phyloP scores from a whole-genome alignment of 202 grass and related monocot genomes.

The Setaria viridis region DNA sequence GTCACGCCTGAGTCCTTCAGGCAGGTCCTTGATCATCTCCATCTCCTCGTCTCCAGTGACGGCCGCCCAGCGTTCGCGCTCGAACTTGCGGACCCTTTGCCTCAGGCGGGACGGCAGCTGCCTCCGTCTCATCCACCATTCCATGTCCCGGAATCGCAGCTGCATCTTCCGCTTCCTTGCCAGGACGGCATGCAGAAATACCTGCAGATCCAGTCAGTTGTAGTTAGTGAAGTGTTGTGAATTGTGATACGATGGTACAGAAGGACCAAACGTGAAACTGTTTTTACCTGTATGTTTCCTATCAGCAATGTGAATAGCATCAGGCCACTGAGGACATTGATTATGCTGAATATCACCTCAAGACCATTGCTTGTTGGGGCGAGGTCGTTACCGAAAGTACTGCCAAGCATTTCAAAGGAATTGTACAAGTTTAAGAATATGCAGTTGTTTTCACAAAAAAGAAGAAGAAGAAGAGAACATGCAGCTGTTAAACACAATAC shows the following conservation, averaged over 20 bases:
- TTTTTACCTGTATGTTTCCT: constrained; percentile 89
- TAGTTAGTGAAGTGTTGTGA: background rate
- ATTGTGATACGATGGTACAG: background rate
- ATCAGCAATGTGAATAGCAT: constrained; percentile 99
- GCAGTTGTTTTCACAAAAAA: background rate
- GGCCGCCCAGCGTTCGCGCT: constrained; percentile 81
- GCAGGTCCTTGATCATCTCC: constrained; percentile 94
- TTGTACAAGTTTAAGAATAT: background rate
- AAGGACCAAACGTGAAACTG: background rate
- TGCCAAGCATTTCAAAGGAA: constrained; percentile 46
- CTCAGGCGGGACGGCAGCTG: constrained; percentile 83
- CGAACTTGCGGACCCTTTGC: constrained; percentile 81
- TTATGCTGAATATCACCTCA: constrained; percentile 95
- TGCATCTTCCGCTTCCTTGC: constrained; percentile 96
- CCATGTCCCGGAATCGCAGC: constrained; percentile 82
- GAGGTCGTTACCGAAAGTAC: constrained; percentile 94
- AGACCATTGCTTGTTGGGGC: constrained; percentile 88
- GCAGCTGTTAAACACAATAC: background rate
- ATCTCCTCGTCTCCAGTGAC: constrained; percentile 91
- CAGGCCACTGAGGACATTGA: constrained; percentile 78
- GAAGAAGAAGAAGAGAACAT: background rate
- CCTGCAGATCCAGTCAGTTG: constrained; percentile 46
- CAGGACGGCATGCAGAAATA: constrained; percentile 93
- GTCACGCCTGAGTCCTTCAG: constrained; percentile 84
- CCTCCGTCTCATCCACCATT: constrained; percentile 98